A percentile compares a stretch with the other conserved stretches of the same genome.
Evolutionary conservation across 495 filamentous ascomycete species (phyloP).

Genomic region (Parathielavia appendiculata): DNA sequence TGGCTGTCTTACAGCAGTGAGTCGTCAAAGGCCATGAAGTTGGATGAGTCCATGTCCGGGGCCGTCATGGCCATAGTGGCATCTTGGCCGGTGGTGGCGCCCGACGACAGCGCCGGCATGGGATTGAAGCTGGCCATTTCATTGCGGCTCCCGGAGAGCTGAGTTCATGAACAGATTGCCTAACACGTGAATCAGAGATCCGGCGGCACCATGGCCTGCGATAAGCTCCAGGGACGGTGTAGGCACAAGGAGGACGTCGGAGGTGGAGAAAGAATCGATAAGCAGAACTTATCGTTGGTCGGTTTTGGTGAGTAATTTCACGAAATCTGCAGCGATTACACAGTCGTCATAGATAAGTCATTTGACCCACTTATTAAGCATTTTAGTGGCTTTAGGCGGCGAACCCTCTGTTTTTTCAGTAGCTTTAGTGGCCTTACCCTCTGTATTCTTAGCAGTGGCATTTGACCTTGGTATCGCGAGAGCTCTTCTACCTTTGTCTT

Average conservation of each 20-base stretch:
- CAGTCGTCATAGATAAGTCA: neutral
- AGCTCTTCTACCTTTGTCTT: too few relatives aligned
- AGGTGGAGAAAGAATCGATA: too few relatives aligned
- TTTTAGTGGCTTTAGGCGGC: neutral
- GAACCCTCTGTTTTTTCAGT: neutral
- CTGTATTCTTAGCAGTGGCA: neutral
- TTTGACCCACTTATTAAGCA: neutral
- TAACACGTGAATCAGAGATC: neutral
- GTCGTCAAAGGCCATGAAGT: constrained; percentile 43
- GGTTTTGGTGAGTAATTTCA: neutral
- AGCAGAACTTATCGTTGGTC: too few relatives aligned
- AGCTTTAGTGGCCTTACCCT: neutral
- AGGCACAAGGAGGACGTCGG: too few relatives aligned
- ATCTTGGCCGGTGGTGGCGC: constrained; percentile 35
- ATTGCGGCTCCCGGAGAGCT: constrained; percentile 30
- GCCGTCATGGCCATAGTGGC: constrained; percentile 37
- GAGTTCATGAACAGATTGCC: constrained; percentile 6
- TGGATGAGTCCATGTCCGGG: constrained; percentile 38
- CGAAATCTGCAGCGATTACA: neutral
- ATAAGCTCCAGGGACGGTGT: neutral
- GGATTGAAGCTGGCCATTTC: constrained; percentile 48
- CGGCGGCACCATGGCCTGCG: constrained; percentile 1
- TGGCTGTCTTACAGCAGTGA: constrained; percentile 37
- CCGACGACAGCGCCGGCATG: constrained; percentile 39
- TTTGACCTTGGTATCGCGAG: too few relatives aligned